A percentile compares a stretch with the other conserved stretches of the same genome.
Evolutionary conservation across 768 basidiomycete species (phyloP).

Genomic region (Leccinum olivaceopallidum): DNA sequence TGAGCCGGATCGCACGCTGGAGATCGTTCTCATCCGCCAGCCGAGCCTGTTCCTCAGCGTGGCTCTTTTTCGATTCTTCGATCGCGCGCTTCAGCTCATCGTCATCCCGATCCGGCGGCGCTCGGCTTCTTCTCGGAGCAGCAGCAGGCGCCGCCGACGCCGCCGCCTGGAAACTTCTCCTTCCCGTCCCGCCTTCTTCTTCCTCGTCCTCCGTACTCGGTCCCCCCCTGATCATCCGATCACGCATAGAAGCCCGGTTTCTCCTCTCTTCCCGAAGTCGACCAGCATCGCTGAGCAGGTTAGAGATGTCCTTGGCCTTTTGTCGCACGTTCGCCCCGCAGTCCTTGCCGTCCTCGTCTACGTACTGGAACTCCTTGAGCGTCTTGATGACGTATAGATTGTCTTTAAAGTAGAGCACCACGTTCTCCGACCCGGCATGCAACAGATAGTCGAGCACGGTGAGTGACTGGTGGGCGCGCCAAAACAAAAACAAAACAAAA

Average conservation of each 20-base stretch:
- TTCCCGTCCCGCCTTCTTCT: conserved; percentile 8
- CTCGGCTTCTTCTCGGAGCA: conserved; percentile 21
- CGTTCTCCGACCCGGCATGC: conserved; percentile 96
- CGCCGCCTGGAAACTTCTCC: conserved; percentile 10
- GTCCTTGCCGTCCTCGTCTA: conserved; percentile 95
- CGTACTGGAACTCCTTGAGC: conserved; percentile 95
- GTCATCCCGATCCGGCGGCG: conserved; percentile 54
- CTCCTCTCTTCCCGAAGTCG: conserved; percentile 86
- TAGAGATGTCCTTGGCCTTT: conserved; percentile 98
- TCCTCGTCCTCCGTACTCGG: conserved; percentile 39
- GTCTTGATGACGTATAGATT: conserved; percentile 99
- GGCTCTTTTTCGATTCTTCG: conserved; percentile 80
- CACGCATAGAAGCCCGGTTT: conserved; percentile 86
- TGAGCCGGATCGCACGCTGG: conserved; percentile 76
- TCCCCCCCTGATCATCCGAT: conserved; percentile 81
- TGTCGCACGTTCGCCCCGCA: conserved; percentile 98
- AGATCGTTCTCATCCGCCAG: conserved; percentile 81
- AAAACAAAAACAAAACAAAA: not conserved
- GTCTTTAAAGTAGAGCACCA: conserved; percentile 97
- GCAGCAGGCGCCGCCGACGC: not conserved
- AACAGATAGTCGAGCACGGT: conserved; percentile 95
- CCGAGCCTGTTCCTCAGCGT: conserved; percentile 66
- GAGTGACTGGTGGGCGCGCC: conserved; percentile 56
- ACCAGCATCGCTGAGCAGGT: conserved; percentile 82
- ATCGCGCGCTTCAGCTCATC: conserved; percentile 86